Evolutionary conservation across 768 basidiomycete species (phyloP).

Genomic region (Leucogyrophana mollusca): DNA sequence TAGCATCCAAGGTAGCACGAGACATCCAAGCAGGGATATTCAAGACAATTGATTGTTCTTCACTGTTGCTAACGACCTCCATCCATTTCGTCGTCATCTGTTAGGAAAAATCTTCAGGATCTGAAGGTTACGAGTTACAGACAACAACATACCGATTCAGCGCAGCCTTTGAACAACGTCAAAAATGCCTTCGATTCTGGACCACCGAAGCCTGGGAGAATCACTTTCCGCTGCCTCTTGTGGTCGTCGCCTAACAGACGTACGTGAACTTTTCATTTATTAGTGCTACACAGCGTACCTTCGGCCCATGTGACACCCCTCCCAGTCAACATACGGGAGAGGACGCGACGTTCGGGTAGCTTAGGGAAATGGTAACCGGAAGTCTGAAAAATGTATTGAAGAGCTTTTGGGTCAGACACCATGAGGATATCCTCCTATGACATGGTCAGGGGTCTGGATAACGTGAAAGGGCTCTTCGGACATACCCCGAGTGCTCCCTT

Average conservation of each 20-base stretch:
- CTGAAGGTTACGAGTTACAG: too few relatives aligned
- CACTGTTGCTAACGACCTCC: conserved; percentile 12
- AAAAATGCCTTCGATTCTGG: conserved; percentile 52
- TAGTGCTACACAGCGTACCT: too few relatives aligned
- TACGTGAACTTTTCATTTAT: too few relatives aligned
- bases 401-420: conserved; percentile 47
- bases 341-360: conserved; percentile 21
- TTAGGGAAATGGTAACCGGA: conserved; percentile 44
- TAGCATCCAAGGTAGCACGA: conserved; percentile 48
- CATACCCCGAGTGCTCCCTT: conserved; percentile 26
- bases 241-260: conserved; percentile 49
- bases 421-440: conserved; percentile 44
- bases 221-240: conserved; percentile 51
- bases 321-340: conserved; percentile 22
- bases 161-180: conserved; percentile 43
- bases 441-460: too few relatives aligned
- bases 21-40: conserved; percentile 32
- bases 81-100: conserved; percentile 26
- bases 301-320: conserved; percentile 40
- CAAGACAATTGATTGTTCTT: conserved; percentile 13
- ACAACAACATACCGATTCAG: conserved; percentile 19
- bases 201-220: conserved; percentile 55
- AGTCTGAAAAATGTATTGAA: conserved; percentile 38
- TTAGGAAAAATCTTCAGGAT: too few relatives aligned
- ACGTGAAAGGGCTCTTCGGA: neutral